phyloP scores from a whole-genome alignment of 1,284 basidiomycete species.

The Papiliotrema fonsecae region DNA sequence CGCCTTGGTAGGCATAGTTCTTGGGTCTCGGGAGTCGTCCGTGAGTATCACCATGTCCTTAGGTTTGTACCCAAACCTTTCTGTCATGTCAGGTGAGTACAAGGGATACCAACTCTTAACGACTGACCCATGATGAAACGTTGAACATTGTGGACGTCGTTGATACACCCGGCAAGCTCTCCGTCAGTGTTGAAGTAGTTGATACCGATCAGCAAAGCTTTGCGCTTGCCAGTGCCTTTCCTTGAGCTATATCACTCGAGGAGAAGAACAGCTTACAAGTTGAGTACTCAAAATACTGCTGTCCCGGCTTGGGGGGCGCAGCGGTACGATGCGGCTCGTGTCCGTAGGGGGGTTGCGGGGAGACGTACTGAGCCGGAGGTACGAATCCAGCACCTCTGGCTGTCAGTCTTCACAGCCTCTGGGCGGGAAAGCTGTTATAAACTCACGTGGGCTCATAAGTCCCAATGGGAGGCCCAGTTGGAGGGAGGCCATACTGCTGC shows the following conservation, averaged over 20 bases:
- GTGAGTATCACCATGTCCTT: conserved; percentile 83
- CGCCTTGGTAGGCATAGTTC: conserved; percentile 64
- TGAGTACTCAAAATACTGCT: conserved; percentile 72
- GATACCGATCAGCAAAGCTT: conserved; percentile 58
- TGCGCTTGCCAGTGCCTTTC: conserved; percentile 61
- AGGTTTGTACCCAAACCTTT: conserved; percentile 63
- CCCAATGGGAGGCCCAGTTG: conserved; percentile 16
- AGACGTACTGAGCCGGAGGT: conserved; percentile 10
- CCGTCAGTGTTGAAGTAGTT: conserved; percentile 39
- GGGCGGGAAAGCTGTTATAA: neutral
- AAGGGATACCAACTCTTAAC: too few relatives aligned
- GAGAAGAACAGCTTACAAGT: conserved; percentile 57
- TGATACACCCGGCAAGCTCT: conserved; percentile 66
- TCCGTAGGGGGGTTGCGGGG: neutral
- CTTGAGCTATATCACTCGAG: too few relatives aligned
- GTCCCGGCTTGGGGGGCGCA: neutral
- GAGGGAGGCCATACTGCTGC: conserved; percentile 14
- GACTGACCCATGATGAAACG: conserved; percentile 64
- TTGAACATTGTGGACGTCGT: conserved; percentile 75
- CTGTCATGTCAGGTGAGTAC: conserved; percentile 11
- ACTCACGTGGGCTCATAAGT: conserved; percentile 20
- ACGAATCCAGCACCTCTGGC: conserved; percentile 18
- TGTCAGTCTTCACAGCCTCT: neutral
- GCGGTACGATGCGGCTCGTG: neutral
- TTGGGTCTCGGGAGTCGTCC: conserved; percentile 63